Percentiles rank a stretch among this genome's conserved stretches.
phyloP scores from a whole-genome alignment of 2,329 filamentous ascomycete genomes.

The Ophiostoma perfectum region DNA sequence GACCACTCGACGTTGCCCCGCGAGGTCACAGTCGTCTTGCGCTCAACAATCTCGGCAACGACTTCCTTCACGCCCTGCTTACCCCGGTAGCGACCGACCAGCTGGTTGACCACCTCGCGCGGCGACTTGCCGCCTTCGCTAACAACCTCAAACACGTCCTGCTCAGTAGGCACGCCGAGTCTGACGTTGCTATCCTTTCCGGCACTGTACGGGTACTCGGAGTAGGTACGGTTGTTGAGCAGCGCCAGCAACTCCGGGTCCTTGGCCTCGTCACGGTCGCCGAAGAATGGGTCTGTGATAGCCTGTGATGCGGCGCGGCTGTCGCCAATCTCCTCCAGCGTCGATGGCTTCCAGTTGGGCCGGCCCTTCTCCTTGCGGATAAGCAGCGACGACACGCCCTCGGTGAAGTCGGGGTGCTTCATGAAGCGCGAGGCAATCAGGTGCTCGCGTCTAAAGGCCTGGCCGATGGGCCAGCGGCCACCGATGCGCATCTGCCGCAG shows the following conservation, averaged over 20 bases:
- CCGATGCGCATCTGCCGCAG: slow-evolving; percentile 77
- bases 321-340: slow-evolving; percentile 60
- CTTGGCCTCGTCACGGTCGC: slow-evolving; percentile 32
- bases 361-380: slow-evolving; percentile 56
- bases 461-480: slow-evolving; percentile 67
- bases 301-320: slow-evolving; percentile 36
- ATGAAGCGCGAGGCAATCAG: slow-evolving; percentile 84
- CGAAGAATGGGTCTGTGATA: slow-evolving; percentile 65
- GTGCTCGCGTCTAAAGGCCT: slow-evolving; percentile 83
- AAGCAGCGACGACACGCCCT: slow-evolving; percentile 80
- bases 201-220: slow-evolving; percentile 62
- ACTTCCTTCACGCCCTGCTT: slow-evolving; percentile 67
- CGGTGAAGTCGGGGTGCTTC: slow-evolving; percentile 82
- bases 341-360: slow-evolving; percentile 71
- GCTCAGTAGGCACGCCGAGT: slow-evolving; percentile 72
- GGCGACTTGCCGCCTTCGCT: slow-evolving; percentile 38
- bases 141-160: slow-evolving; percentile 48
- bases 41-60: slow-evolving; percentile 60
- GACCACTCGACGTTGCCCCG: slow-evolving; percentile 32
- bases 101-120: slow-evolving; percentile 56
- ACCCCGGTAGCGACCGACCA: slow-evolving; percentile 53
- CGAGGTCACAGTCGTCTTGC: slow-evolving; percentile 48
- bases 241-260: slow-evolving; percentile 50
- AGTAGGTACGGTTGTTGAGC: slow-evolving; percentile 58
- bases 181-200: slow-evolving; percentile 28